Conservation (phyloP, 441 rosid genomes). For the Eugenia klotzschiana region DNA sequence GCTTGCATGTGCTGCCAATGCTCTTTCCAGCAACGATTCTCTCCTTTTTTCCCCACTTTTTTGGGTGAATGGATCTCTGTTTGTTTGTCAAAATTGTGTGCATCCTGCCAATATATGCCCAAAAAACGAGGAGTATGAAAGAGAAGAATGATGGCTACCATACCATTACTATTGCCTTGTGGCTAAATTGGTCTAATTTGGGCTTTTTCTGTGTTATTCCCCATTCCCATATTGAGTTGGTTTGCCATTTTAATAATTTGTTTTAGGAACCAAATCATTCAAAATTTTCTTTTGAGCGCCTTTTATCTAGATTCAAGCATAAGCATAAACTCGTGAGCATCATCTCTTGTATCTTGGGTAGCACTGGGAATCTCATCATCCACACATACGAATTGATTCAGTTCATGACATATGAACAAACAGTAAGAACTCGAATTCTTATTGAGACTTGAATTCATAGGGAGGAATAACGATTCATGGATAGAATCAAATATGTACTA, state of each 20-base stretch:
- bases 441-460: not conserved
- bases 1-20: not conserved
- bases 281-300: not conserved
- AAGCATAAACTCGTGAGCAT: not conserved
- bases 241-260: not conserved
- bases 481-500: not conserved
- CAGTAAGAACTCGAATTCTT: not conserved
- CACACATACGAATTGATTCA: not conserved
- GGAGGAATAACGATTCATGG: not conserved
- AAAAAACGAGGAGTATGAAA: not conserved
- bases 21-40: not conserved
- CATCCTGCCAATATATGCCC: not conserved
- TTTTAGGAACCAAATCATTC: not conserved
- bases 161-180: not conserved
- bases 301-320: not conserved
- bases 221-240: not conserved
- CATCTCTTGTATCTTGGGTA: not conserved
- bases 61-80: not conserved
- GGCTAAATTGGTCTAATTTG: not conserved
- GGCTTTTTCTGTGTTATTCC: not conserved
- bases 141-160: not conserved
- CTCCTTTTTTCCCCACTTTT: not conserved
- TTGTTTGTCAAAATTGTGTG: not conserved
- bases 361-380: not conserved
- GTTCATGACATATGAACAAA: not conserved